Conservation (phyloP, 2,329 filamentous ascomycete genomes). For the Rugonectria rugulosa region DNA sequence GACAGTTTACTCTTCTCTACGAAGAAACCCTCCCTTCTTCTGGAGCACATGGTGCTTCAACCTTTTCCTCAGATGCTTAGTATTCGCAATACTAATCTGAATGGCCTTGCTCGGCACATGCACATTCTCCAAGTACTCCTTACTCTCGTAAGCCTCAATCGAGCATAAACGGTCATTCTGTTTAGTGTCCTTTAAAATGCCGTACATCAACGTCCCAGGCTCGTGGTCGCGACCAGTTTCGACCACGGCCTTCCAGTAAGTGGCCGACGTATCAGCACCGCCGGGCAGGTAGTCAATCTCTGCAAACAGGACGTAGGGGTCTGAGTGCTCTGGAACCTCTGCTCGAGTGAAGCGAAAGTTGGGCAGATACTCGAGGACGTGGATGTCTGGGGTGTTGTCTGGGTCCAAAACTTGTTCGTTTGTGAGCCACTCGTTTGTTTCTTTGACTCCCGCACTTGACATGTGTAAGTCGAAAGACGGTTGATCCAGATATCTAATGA, state of each 20-base stretch:
- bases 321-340: slow-evolving; percentile 15
- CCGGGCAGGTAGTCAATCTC: slow-evolving; percentile 39
- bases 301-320: slow-evolving; percentile 37
- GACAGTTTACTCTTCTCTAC: slow-evolving; percentile 30
- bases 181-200: slow-evolving; percentile 30
- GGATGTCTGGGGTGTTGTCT: slow-evolving; percentile 17
- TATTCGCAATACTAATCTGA: slow-evolving; percentile 28
- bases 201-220: slow-evolving; percentile 36
- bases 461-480: slow-evolving; percentile 38
- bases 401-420: slow-evolving; percentile 21
- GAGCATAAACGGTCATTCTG: slow-evolving; percentile 32
- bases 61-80: slow-evolving; percentile 31
- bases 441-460: slow-evolving; percentile 26
- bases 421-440: slow-evolving; percentile 33
- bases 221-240: slow-evolving; percentile 31
- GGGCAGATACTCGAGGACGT: slow-evolving; percentile 31
- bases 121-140: slow-evolving; percentile 37
- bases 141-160: slow-evolving; percentile 39
- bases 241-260: slow-evolving; percentile 39
- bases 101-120: slow-evolving; percentile 40
- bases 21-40: slow-evolving; percentile 34
- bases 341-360: slow-evolving; percentile 30
- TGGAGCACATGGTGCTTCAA: slow-evolving; percentile 35
- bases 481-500: slow-evolving; percentile 34
- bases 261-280: slow-evolving; percentile 30